These are phyloP conservation scores for Lathyrus tuberosus DNA, from an alignment of 306 rosid genomes.

Conservation along the genomic window DNA sequence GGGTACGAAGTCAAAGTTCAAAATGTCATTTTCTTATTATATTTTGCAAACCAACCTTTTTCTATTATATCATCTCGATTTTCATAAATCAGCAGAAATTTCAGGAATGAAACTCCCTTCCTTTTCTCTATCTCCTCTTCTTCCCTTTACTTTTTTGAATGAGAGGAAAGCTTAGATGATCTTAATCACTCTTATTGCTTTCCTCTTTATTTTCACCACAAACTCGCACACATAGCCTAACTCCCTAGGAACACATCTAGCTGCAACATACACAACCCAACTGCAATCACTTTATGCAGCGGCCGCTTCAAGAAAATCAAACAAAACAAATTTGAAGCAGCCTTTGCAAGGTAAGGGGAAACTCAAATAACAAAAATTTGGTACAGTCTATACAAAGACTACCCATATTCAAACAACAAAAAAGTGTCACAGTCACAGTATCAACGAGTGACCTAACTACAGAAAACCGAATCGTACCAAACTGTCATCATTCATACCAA, in stretches of 20 bases:
- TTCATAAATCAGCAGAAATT: neutral
- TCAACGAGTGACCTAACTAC: constrained; percentile 20
- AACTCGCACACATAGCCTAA: neutral
- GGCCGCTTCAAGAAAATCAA: constrained; percentile 31
- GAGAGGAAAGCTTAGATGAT: neutral
- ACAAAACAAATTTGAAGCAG: neutral
- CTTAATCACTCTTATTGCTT: neutral
- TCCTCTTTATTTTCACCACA: neutral
- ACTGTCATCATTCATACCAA: constrained; percentile 17
- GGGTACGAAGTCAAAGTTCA: neutral
- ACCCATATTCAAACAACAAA: constrained; percentile 33
- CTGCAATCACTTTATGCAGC: neutral
- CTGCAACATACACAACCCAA: neutral
- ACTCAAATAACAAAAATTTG: constrained; percentile 32
- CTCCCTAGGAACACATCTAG: neutral
- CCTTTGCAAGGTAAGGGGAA: constrained; percentile 27
- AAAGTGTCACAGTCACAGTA: constrained; percentile 8
- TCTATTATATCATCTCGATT: neutral
- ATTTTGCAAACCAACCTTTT: neutral
- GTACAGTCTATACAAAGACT: constrained; percentile 29
- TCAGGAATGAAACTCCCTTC: neutral
- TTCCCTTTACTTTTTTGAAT: neutral
- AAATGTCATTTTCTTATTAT: neutral
- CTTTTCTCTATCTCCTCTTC: neutral
- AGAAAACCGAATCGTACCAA: neutral